phyloP scores from a whole-genome alignment of 1,284 basidiomycete species.

The Rhizoctonia solani region DNA sequence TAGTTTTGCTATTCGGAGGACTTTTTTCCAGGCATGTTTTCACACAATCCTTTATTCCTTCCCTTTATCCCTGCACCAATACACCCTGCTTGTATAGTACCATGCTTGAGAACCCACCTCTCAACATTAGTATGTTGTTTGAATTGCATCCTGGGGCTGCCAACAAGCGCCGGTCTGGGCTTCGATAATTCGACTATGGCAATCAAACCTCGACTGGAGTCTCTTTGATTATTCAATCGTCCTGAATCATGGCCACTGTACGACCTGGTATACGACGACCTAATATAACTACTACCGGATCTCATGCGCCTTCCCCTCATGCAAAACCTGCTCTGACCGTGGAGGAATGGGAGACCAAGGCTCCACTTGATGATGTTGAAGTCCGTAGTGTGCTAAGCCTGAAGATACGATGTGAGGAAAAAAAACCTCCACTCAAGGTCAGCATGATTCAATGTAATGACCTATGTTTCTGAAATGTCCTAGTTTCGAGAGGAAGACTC shows the following conservation, averaged over 20 bases:
- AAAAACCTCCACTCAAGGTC: slow-evolving; percentile 74
- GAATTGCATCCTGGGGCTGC: slow-evolving; percentile 1
- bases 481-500: slow-evolving; percentile 46
- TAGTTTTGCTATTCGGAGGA: slow-evolving; percentile 33
- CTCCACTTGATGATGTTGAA: slow-evolving; percentile 73
- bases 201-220: neutral
- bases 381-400: slow-evolving; percentile 66
- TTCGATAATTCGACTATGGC: neutral
- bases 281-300: neutral
- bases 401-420: slow-evolving; percentile 64
- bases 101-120: slow-evolving; percentile 27
- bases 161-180: slow-evolving; percentile 8
- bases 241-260: slow-evolving; percentile 12
- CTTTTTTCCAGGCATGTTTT: slow-evolving; percentile 29
- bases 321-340: slow-evolving; percentile 57
- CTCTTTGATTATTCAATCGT: neutral
- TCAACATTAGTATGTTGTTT: slow-evolving; percentile 24
- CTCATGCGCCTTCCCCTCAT: slow-evolving; percentile 42
- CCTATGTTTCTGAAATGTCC: neutral
- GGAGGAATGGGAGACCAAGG: slow-evolving; percentile 87
- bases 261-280: slow-evolving; percentile 25
- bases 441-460: slow-evolving; percentile 38
- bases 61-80: neutral
- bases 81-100: slow-evolving; percentile 30
- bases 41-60: slow-evolving; percentile 29